Base-by-base conservation (phyloP, 1,284 basidiomycete species). In the Ustilago loliicola region DNA sequence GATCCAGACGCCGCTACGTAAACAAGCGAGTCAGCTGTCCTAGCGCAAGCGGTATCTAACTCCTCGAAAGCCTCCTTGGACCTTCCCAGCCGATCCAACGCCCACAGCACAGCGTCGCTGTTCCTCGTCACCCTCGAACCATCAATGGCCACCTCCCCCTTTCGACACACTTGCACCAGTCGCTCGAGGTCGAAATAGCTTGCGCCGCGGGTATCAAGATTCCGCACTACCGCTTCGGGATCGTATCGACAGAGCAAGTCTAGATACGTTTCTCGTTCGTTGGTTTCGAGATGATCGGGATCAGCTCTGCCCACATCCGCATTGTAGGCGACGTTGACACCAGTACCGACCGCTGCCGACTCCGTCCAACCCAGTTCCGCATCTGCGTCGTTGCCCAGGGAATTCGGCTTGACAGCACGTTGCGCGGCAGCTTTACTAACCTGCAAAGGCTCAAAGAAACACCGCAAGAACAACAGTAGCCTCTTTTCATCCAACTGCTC, bases 31-130 rank as follows among this genome's bases (percentile, higher is more conserved):
- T 63, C 61, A 1, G 76, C 76, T 4, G 71, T 71, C 38, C 66
- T 27, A 90, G 78, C 40, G 67, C 69, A 54, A 30, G 59, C 55
- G 53, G 47, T 42, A 25, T 84, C 83, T 1, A 86, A 70, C 53
- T 70, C 72, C 3, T 74, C 72, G 55, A 85, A 77, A 1, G 79
- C 93, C 30, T 89, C 89, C 38, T 88, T 87, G 1, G 92, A 90
- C 56, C 90, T 88, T 0, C 92, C 93, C 27, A 88, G 88, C 71
- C 90, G 89, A 81, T 95, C 90, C 56, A 92, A 87, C 1, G 91
- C 89, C 96, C 96, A 98, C 2, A 98, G 88, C 25, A 93, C 91
- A 2, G 92, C 94, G 69, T 94, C 92, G 78, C 90, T 92, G 7
- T 91, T 91, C 38, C 89, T 88, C 30, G 66, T 61, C 32, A 66